Evolutionary conservation across 495 filamentous ascomycete species (phyloP), one percentile per base, ranked within the genome.

Genomic region (Tetracladium setigerum): DNA sequence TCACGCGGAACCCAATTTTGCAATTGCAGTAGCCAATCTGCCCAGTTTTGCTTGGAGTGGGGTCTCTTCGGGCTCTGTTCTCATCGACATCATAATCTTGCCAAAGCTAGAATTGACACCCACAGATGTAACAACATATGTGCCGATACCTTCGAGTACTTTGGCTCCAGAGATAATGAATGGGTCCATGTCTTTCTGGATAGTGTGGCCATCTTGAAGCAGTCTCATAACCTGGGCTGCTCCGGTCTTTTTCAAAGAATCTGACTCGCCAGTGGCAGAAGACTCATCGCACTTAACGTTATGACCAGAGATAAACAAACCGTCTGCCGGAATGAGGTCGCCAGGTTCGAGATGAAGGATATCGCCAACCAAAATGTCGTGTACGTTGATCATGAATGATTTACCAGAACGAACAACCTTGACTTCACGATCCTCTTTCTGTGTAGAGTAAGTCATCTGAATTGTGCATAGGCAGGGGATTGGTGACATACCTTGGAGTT

Each of bases 161-260:
- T 90, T 91, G 8, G 82, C 80, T 31, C 90, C 90, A 10, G 89
- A 95, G 31, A 95, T 76, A 49, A 96, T 92, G 61, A 96, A 95
- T 1, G 89, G 89, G 51, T 96, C 90, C 66, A 92, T 70, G 22
- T 3, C 7, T 61, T 95, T 95, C 54, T 76, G 76, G n/a, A 87
- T 62, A 46, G 71, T 74, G 41, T 88, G 80, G 40, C 83, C 72
- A 34, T 84, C 74, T 56, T 92, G 80, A 47, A 96, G 88, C 65
- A 90, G 71, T 59, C 95, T 94, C 55, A 74, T 74, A n/a, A 84
- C 61, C 44, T 71, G 72, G 43, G 84, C 78, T 36, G 81, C 69
- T 30, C 81, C 71, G 55, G 90, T 78, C 61, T 91, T 91, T 42
- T 77, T 77, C 42, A 90, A 73, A 38, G 87, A 62, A 50, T 91